Conservation (phyloP, 2,329 filamentous ascomycete species). For the Atkinsonella hypoxylon region DNA sequence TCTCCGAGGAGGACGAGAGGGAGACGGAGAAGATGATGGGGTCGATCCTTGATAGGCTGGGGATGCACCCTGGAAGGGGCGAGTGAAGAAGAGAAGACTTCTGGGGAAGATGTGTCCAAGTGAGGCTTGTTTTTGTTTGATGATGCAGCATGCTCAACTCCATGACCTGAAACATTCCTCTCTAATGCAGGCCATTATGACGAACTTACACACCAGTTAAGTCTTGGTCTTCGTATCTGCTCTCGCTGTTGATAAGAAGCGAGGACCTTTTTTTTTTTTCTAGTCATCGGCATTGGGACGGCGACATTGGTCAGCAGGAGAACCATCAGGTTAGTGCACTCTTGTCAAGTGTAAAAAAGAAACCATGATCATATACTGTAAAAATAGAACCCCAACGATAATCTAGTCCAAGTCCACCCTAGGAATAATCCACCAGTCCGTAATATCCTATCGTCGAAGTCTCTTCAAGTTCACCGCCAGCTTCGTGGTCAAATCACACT, state of each 20-base stretch:
- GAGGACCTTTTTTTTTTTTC: too few species aligned
- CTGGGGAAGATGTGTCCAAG: background rate
- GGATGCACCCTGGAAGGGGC: conserved; percentile 17
- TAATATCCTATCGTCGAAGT: background rate
- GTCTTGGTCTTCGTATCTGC: too few species aligned
- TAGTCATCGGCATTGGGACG: too few species aligned
- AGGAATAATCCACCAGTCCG: background rate
- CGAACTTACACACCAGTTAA: too few species aligned
- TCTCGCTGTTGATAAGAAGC: too few species aligned
- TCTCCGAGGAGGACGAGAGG: conserved; percentile 38
- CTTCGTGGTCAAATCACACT: background rate
- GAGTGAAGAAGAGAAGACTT: background rate
- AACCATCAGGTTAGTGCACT: too few species aligned
- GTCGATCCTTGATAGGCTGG: conserved; percentile 41
- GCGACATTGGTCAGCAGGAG: too few species aligned
- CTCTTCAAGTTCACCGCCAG: background rate
- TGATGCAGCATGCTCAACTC: too few species aligned
- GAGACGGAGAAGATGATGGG: conserved; percentile 52
- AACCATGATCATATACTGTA: background rate
- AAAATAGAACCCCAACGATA: background rate
- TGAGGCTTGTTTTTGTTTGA: background rate
- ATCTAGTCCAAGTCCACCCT: background rate
- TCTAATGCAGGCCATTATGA: too few species aligned
- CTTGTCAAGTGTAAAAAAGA: too few species aligned
- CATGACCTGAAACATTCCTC: too few species aligned